Evolutionary conservation across 2,329 filamentous ascomycete species (phyloP).

Genomic region (Penicillium sp.): DNA sequence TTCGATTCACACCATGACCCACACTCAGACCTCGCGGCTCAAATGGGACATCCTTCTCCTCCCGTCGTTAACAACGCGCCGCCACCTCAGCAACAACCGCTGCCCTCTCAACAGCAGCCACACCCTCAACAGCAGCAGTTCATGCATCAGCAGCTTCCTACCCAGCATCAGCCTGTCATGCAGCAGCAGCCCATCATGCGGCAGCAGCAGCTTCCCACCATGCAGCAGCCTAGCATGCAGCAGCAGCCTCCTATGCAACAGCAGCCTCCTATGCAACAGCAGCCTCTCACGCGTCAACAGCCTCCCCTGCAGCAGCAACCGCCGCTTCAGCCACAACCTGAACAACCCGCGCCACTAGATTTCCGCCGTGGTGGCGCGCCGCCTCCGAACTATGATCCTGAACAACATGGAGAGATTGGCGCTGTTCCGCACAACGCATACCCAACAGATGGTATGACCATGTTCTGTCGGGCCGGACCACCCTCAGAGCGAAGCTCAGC

Average conservation of each 20-base stretch:
- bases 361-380: constrained; percentile 34
- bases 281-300: neutral
- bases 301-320: neutral
- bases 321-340: constrained; percentile 7
- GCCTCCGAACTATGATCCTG: constrained; percentile 44
- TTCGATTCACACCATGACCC: constrained; percentile 89
- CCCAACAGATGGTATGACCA: constrained; percentile 91
- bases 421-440: constrained; percentile 84
- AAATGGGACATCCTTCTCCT: constrained; percentile 54
- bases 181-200: constrained; percentile 25
- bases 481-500: constrained; percentile 61
- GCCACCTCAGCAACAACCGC: constrained; percentile 39
- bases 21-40: constrained; percentile 61
- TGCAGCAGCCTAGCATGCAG: neutral
- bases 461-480: constrained; percentile 75
- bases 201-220: constrained; percentile 29
- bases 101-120: constrained; percentile 32
- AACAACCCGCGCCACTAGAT: constrained; percentile 33
- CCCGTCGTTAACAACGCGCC: constrained; percentile 43
- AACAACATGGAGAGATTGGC: constrained; percentile 57
- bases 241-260: neutral
- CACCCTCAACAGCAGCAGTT: constrained; percentile 25
- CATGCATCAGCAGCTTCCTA: neutral
- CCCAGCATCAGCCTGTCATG: neutral
- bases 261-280: neutral